These are phyloP conservation scores for Ophiocordyceps camponoti-saundersi DNA, from an alignment of 2,329 filamentous ascomycete species.

Conservation along the genomic window DNA sequence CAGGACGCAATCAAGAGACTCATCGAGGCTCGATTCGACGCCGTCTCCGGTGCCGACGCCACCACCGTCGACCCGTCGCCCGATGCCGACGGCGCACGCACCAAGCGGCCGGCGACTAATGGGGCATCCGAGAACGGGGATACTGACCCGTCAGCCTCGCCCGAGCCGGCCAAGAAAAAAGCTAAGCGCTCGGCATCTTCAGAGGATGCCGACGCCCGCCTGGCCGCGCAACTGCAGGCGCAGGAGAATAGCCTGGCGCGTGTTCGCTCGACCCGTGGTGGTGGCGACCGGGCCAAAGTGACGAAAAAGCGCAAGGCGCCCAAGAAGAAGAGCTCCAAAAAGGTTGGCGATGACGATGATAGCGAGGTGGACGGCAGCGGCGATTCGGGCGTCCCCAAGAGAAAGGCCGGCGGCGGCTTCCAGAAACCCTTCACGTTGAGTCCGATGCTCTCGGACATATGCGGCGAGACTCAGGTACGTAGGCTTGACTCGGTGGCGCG, in stretches of 20 bases:
- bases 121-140: constrained; percentile 21
- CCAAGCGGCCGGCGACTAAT: constrained; percentile 18
- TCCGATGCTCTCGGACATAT: constrained; percentile 48
- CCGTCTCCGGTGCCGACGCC: constrained; percentile 37
- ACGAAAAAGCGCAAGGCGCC: constrained; percentile 50
- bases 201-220: constrained; percentile 67
- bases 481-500: background rate
- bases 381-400: constrained; percentile 42
- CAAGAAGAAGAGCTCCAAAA: constrained; percentile 60
- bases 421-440: constrained; percentile 74
- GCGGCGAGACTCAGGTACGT: constrained; percentile 50
- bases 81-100: constrained; percentile 10
- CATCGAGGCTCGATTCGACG: constrained; percentile 60
- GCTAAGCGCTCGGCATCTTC: constrained; percentile 42
- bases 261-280: constrained; percentile 61
- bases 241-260: constrained; percentile 63
- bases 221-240: constrained; percentile 78
- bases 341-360: constrained; percentile 62
- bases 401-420: constrained; percentile 82
- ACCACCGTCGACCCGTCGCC: constrained; percentile 16
- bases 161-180: constrained; percentile 42
- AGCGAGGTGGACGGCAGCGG: constrained; percentile 54
- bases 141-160: constrained; percentile 28
- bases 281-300: constrained; percentile 37
- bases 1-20: constrained; percentile 54